Base-by-base conservation (phyloP, 2,329 filamentous ascomycete species). In the Fusarium pseudoanthophilum region DNA sequence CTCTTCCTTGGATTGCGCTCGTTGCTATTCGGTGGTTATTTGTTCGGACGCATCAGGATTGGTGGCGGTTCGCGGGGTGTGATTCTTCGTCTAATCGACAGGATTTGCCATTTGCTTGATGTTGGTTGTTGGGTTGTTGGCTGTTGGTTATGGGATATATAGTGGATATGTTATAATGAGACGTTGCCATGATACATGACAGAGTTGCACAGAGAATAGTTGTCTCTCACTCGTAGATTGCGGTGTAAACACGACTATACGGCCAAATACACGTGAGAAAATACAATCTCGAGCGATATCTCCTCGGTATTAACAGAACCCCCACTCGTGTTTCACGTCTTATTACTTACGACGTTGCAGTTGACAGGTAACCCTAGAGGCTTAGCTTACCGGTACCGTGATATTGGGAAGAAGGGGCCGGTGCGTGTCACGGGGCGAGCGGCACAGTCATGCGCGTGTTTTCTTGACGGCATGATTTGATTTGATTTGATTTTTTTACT, bases 1-100 rank as follows among this genome's bases (percentile, higher is more conserved):
- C 79, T 15, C 57, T 80, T n/a, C 78, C 78, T 10, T 79, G 75
- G 77, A 26, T 79, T 5, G 60, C 76, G 1, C 52, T 62, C 20
- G 20, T 82, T n/a, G 53, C 82, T 11, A 75, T 84, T 48, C 67
- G 78, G n/a, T 82, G 78, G 77, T 30, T 81, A 14, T 81, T 80
- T 67, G 73, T 82, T 20, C 77, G 79, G 20, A 80, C 76, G 67
- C 76, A 82, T 56, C 79, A 81, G 61, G 78, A 79, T 42, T 81
- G 80, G 81, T 82, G 80, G 81, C 77, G 80, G 51, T 83, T 82
- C 64, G 77, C 80, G 4, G 75, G 77, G 16, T 82, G 80, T 51
- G 79, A 81, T 57, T 59, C 73, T 32, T 53, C 74, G 21, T 78
- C 79, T 24, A 72, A 72, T 28, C 81, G 79, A 16, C 75, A 79